Evolutionary conservation across 192 early-diverging fungal genomes (phyloP), one percentile per base, ranked within the genome.

Genomic region (Coemansia sp.): DNA sequence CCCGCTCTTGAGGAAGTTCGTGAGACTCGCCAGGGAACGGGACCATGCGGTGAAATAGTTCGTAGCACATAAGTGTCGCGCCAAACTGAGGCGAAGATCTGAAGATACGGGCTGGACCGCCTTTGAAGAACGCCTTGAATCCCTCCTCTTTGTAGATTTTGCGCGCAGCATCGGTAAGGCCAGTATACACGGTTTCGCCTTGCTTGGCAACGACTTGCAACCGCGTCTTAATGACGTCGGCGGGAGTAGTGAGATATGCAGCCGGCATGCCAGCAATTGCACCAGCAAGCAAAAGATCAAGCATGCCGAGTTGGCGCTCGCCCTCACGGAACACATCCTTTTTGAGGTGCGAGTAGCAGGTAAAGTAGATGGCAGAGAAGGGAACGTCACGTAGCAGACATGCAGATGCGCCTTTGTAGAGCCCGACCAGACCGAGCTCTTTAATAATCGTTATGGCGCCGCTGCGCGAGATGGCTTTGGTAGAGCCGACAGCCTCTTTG

Each of bases 171-270:
- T 96, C 94, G 2, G 83, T 22, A 35, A 98, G 88, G 15, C 96
- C 96, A 27, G 74, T 86, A 74, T 96, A 96, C 2, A 84, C 84
- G 5, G 93, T 93, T 73, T 96, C 90, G 55, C 94, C 94, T 67
- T 89, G 87, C 43, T 87, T 83, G 27, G 94, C 94, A 59, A 93
- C 91, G 25, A 96, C 96, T 79, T 98, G 96, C 35, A 98, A 76
- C 58, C 96, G 90, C 12, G 96, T 98, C 83, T 98, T 97, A 82
- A 98, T 96, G 25, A 98, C 96, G 82, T 98, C 96, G 32, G 94
- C 93, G 14, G 96, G 96, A 0, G 96, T 98, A 32, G 94, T 94
- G 32, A 98, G 88, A 83, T 96, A 98, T 5, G 96, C 94, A 17
- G 96, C 96, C 15, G 83, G 83, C 84, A 98, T 97, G 82, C 96